Conservation (phyloP, 768 basidiomycete genomes). For the Phaeotremella skinneri region DNA sequence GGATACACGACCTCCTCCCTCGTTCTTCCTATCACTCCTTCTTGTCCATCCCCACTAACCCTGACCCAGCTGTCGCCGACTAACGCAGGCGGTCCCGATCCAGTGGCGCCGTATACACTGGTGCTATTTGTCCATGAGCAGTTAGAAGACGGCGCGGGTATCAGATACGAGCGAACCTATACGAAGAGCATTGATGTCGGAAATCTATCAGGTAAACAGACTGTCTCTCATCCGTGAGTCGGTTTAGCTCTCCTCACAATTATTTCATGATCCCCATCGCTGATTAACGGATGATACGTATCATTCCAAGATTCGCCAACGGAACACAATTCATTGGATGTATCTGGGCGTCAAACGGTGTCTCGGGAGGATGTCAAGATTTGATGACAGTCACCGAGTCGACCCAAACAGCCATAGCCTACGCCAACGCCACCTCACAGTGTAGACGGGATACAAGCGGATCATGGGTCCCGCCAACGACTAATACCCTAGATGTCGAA, state of each 20-base stretch:
- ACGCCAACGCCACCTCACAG: constrained; percentile 9
- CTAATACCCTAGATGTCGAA: constrained; percentile 27
- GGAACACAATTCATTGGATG: constrained; percentile 35
- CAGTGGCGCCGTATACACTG: constrained; percentile 37
- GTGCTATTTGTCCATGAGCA: constrained; percentile 38
- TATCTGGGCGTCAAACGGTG: constrained; percentile 31
- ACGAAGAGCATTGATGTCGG: constrained; percentile 29
- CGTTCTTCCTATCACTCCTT: constrained; percentile 23
- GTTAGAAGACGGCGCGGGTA: constrained; percentile 25
- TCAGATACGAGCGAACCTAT: constrained; percentile 29
- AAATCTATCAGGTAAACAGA: constrained; percentile 15
- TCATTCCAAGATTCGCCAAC: neutral
- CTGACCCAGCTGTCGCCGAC: constrained; percentile 22
- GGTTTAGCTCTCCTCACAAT: constrained; percentile 7
- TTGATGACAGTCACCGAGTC: constrained; percentile 28
- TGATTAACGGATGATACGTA: neutral
- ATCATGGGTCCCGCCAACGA: constrained; percentile 30
- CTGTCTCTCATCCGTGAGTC: constrained; percentile 24
- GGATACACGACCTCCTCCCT: constrained; percentile 20
- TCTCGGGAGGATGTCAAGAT: constrained; percentile 43
- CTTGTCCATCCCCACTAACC: constrained; percentile 33
- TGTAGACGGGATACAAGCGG: constrained; percentile 26
- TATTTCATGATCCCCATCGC: too few relatives aligned
- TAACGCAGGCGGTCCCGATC: constrained; percentile 22
- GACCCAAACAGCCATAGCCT: constrained; percentile 18